Percentiles rank a stretch among this genome's conserved stretches.
These are phyloP conservation scores for Arthrobotrys entomopaga DNA, from an alignment of 2,329 filamentous ascomycete genomes.

Conservation along the genomic window DNA sequence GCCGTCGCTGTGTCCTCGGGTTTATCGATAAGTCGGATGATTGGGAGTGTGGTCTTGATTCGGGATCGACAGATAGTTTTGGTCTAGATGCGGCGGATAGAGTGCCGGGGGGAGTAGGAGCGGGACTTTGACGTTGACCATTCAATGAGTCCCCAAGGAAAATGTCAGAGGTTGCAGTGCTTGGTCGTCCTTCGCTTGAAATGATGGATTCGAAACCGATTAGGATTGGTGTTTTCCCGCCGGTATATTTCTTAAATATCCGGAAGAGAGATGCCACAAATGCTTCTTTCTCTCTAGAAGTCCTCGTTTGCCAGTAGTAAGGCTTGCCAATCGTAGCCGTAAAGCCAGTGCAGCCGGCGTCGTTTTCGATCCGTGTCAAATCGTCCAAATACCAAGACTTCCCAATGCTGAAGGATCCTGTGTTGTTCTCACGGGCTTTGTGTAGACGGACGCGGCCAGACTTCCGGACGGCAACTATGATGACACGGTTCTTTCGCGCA, in stretches of 20 bases:
- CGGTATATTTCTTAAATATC: constrained; percentile 96
- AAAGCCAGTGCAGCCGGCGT: constrained; percentile 81
- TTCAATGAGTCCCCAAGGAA: constrained; percentile 41
- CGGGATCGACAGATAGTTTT: constrained; percentile 33
- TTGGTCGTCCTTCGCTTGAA: constrained; percentile 38
- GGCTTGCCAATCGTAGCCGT: constrained; percentile 88
- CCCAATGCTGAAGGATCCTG: constrained; percentile 94
- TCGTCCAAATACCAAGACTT: constrained; percentile 99
- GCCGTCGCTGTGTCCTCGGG: constrained; percentile 40
- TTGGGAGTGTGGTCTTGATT: constrained; percentile 14
- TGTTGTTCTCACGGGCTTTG: constrained; percentile 94
- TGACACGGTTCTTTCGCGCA: constrained; percentile 86
- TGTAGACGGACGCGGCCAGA: constrained; percentile 94
- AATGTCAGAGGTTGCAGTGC: constrained; percentile 42
- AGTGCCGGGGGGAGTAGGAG: constrained; percentile 18
- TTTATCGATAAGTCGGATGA: constrained; percentile 22
- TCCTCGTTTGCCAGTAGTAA: constrained; percentile 96
- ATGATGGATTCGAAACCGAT: constrained; percentile 76
- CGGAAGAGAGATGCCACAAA: constrained; percentile 97
- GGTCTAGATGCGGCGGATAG: constrained; percentile 26
- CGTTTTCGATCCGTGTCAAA: constrained; percentile 83
- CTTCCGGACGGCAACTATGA: constrained; percentile 91
- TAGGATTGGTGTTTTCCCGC: constrained; percentile 80
- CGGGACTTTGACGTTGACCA: constrained; percentile 29
- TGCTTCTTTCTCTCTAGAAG: constrained; percentile 96